These are phyloP conservation scores for Pseudogymnoascus sp. DNA, from an alignment of 2,329 filamentous ascomycete genomes.

Conservation along the genomic window DNA sequence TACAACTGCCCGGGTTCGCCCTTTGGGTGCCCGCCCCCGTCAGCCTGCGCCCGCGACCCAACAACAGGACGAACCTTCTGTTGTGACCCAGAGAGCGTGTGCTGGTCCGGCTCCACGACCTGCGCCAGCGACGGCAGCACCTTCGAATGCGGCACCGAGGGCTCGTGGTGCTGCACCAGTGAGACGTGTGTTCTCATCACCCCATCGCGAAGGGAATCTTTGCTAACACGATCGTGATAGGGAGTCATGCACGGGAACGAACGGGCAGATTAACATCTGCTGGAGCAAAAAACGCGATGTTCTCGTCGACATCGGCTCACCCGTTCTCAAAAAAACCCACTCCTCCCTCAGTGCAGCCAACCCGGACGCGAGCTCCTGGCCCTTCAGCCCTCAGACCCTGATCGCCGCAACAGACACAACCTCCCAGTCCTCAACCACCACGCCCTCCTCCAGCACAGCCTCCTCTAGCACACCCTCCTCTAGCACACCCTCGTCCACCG, in stretches of 20 bases:
- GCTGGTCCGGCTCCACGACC: not conserved
- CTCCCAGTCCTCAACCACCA: not conserved
- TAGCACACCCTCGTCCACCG: too few relatives aligned
- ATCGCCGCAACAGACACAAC: not conserved
- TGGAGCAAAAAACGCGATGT: not conserved
- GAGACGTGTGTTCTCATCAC: not conserved
- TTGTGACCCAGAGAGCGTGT: not conserved
- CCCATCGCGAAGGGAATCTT: not conserved
- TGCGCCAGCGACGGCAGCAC: not conserved
- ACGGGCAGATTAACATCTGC: not conserved
- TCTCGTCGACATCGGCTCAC: not conserved
- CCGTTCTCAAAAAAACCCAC: conserved; percentile 6
- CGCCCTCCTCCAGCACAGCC: not conserved
- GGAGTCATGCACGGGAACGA: not conserved
- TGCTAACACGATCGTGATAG: not conserved
- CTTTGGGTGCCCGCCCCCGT: not conserved
- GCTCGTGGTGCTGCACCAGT: not conserved
- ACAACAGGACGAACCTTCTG: not conserved
- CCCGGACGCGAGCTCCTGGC: not conserved
- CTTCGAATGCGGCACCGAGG: not conserved
- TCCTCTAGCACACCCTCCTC: too few relatives aligned
- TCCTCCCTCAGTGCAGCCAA: not conserved
- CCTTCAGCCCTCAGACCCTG: not conserved
- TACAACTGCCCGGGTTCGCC: not conserved
- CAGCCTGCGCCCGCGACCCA: not conserved